A percentile compares a stretch with the other conserved stretches of the same genome.
phyloP scores from a whole-genome alignment of 306 rosid genomes.

The Sesbania bispinosa region DNA sequence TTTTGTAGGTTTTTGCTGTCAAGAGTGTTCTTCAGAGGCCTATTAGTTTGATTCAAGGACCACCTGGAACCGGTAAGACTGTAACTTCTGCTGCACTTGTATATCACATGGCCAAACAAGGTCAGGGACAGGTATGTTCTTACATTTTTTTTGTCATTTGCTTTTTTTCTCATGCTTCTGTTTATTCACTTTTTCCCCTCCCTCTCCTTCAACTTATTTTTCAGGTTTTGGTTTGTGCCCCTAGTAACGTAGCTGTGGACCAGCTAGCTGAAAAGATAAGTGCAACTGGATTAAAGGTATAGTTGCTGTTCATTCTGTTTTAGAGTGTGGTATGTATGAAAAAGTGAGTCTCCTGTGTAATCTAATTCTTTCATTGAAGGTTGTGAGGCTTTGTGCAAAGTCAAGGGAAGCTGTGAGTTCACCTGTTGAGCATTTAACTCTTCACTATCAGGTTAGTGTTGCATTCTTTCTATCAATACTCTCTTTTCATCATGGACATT shows the following conservation, averaged over 20 bases:
- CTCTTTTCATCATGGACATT: neutral
- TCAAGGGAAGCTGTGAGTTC: constrained; percentile 99
- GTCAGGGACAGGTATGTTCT: constrained; percentile 86
- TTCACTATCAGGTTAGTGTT: constrained; percentile 88
- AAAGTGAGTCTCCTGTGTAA: constrained; percentile 1
- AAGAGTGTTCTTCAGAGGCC: constrained; percentile 99
- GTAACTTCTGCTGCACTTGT: constrained; percentile 99
- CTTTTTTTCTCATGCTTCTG: neutral
- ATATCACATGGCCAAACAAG: constrained; percentile 99
- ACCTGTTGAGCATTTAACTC: constrained; percentile 98
- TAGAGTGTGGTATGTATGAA: neutral
- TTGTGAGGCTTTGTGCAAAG: constrained; percentile 96
- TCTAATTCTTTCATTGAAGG: constrained; percentile 45
- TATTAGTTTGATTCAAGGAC: constrained; percentile 99
- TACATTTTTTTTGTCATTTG: neutral
- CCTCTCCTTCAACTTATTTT: neutral
- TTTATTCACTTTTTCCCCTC: neutral
- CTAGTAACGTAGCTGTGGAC: constrained; percentile 97
- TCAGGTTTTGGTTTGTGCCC: constrained; percentile 98
- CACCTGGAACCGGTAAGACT: constrained; percentile 99
- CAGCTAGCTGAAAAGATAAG: constrained; percentile 98
- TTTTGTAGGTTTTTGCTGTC: constrained; percentile 90
- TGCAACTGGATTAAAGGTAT: constrained; percentile 97
- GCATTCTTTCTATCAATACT: neutral
- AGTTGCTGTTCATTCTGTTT: neutral